Conservation (phyloP, 2,329 filamentous ascomycete species). For the Penicillium sp. region DNA sequence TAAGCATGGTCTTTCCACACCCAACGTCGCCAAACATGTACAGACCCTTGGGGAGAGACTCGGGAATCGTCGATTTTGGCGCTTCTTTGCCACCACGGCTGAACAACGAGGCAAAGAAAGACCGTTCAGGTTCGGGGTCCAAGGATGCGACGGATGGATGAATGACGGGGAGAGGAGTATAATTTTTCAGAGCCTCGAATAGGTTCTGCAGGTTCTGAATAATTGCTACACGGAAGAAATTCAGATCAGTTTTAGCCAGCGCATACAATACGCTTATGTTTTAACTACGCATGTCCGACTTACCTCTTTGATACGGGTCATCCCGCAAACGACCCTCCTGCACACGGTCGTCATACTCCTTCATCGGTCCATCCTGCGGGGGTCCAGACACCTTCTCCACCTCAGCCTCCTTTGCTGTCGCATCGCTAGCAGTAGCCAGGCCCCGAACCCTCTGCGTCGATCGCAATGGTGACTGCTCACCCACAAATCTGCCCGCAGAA, state of each 20-base stretch:
- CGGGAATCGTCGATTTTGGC: slow-evolving; percentile 55
- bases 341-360: slow-evolving; percentile 85
- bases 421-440: slow-evolving; percentile 19
- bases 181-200: slow-evolving; percentile 75
- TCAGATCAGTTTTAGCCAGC: background rate
- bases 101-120: slow-evolving; percentile 54
- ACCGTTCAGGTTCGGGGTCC: slow-evolving; percentile 52
- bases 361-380: slow-evolving; percentile 65
- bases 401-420: slow-evolving; percentile 1
- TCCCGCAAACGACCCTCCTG: slow-evolving; percentile 71
- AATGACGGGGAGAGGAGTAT: slow-evolving; percentile 70
- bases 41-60: slow-evolving; percentile 78
- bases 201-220: slow-evolving; percentile 87
- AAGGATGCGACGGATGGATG: slow-evolving; percentile 75
- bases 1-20: slow-evolving; percentile 98
- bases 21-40: slow-evolving; percentile 98
- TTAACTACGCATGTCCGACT: background rate
- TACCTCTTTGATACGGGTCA: slow-evolving; percentile 88
- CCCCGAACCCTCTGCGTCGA: slow-evolving; percentile 15
- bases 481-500: background rate
- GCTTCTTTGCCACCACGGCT: slow-evolving; percentile 34
- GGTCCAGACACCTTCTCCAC: slow-evolving; percentile 1
- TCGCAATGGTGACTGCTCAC: slow-evolving; percentile 21
- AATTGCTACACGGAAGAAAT: slow-evolving; percentile 60
- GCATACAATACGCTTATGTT: background rate